phyloP scores from a whole-genome alignment of 805 yeast genomes.

The Ogataea zsoltii region DNA sequence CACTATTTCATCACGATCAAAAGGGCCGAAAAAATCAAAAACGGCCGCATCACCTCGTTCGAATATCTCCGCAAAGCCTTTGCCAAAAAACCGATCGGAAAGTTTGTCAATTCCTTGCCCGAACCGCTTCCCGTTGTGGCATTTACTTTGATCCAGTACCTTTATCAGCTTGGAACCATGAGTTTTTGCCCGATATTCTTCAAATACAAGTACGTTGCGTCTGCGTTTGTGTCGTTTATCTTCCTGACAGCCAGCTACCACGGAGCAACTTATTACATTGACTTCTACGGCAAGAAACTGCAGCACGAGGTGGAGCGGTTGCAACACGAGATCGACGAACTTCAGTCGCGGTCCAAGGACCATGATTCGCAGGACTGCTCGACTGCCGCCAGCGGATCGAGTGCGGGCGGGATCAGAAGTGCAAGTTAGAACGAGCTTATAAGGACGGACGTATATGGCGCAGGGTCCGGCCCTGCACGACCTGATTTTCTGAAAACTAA shows the following conservation, averaged over 20 bases:
- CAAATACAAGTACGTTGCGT: slow-evolving; percentile 63
- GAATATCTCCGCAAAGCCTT: slow-evolving; percentile 77
- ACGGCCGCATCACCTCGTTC: slow-evolving; percentile 86
- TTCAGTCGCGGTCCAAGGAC: slow-evolving; percentile 41
- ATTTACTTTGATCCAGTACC: slow-evolving; percentile 82
- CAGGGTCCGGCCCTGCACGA: too few relatives aligned
- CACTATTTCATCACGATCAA: slow-evolving; percentile 90
- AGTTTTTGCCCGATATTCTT: slow-evolving; percentile 88
- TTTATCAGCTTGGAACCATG: slow-evolving; percentile 87
- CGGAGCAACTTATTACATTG: slow-evolving; percentile 94
- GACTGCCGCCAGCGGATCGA: too few relatives aligned
- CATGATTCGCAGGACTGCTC: slow-evolving; percentile 1
- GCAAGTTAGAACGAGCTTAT: too few relatives aligned
- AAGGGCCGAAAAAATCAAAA: slow-evolving; percentile 74
- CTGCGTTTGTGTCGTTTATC: slow-evolving; percentile 66
- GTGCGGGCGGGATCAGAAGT: too few relatives aligned
- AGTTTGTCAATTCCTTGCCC: slow-evolving; percentile 77
- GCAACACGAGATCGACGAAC: slow-evolving; percentile 65
- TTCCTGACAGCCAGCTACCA: slow-evolving; percentile 81
- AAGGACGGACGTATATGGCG: too few relatives aligned
- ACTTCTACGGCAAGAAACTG: slow-evolving; percentile 85
- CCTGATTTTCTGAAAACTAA: too few relatives aligned
- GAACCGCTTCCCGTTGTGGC: slow-evolving; percentile 85
- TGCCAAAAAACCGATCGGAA: slow-evolving; percentile 64
- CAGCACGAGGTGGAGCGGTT: slow-evolving; percentile 80